These are phyloP conservation scores for Elsinoe ampelina DNA, from an alignment of 2,329 filamentous ascomycete genomes.

Conservation along the genomic window DNA sequence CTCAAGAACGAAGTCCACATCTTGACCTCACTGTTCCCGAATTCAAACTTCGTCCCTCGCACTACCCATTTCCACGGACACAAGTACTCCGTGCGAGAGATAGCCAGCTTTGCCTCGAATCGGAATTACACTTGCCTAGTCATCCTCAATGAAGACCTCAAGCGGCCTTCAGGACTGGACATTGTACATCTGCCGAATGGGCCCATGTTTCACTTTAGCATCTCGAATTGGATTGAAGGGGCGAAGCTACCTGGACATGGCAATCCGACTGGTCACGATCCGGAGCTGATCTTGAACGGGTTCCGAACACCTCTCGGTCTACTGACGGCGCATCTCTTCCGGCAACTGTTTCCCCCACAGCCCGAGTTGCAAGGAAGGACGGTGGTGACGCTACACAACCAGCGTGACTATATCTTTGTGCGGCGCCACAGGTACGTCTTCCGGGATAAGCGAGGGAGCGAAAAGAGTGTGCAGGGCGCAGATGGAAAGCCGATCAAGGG, in stretches of 20 bases:
- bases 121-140: constrained; percentile 76
- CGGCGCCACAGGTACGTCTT: constrained; percentile 87
- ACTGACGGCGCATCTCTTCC: constrained; percentile 76
- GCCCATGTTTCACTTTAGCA: constrained; percentile 85
- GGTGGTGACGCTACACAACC: constrained; percentile 87
- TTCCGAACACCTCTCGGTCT: constrained; percentile 90
- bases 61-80: constrained; percentile 74
- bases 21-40: constrained; percentile 73
- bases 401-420: constrained; percentile 93
- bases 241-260: constrained; percentile 82
- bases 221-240: constrained; percentile 84
- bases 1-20: constrained; percentile 75
- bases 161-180: constrained; percentile 71
- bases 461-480: constrained; percentile 73
- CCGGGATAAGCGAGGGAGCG: constrained; percentile 73
- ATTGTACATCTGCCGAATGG: constrained; percentile 76
- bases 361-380: constrained; percentile 81
- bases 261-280: constrained; percentile 81
- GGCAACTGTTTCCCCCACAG: constrained; percentile 65
- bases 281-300: constrained; percentile 84
- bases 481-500: constrained; percentile 79
- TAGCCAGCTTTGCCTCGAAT: constrained; percentile 73
- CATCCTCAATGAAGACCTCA: constrained; percentile 80
- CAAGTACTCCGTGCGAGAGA: constrained; percentile 88
- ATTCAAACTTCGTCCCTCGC: constrained; percentile 70